Base-by-base conservation (phyloP, 257 asterid species). In the Nicotiana tabacum region DNA sequence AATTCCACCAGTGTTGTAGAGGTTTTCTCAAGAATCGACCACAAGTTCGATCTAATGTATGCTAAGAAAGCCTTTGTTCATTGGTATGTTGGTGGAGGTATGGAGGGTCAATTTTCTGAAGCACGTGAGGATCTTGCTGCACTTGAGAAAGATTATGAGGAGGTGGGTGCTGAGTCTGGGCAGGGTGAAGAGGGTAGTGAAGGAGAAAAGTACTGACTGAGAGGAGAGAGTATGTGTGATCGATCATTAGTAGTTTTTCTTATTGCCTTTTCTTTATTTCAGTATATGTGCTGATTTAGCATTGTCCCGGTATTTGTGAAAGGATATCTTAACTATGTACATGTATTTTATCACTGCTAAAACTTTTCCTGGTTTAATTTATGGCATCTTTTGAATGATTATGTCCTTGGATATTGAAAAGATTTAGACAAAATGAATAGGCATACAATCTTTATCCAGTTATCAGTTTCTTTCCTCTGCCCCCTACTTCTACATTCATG, bases 51-150 rank as follows among this genome's bases (percentile, higher is more conserved):
- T 33, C 58, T 60, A 39, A 78, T 78, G 82, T 78, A 60, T 0
- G 33, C 82, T 13, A 78, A 78, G 65, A 78, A 72, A 57, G 82
- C 82, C 5, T 78, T 78, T 78, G 82, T 78, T 37, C 82, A 78
- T 78, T 78, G 82, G 82, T 78, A 78, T 21, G 82, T 78, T 39
- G 82, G 82, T 78, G 72, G 60, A 64, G 82, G 82, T 7, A 78
- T 78, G 82, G 82, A 78, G 60, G 82, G 82, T 78, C 72, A 78
- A 55, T 78, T 78, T 78, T 78, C 82, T n/a, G 82, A 78, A 78
- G 82, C 82, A 16, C 82, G 82, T 11, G 82, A 78, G 58, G 82
- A 78, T 57, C 46, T 78, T 27, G 82, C 72, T 57, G 82, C 82
- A 7, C 82, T 78, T 78, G 82, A 78, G 58, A 78, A 78, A 78